phyloP scores from a whole-genome alignment of 495 filamentous ascomycete genomes.

The Elasticomyces elasticus region DNA sequence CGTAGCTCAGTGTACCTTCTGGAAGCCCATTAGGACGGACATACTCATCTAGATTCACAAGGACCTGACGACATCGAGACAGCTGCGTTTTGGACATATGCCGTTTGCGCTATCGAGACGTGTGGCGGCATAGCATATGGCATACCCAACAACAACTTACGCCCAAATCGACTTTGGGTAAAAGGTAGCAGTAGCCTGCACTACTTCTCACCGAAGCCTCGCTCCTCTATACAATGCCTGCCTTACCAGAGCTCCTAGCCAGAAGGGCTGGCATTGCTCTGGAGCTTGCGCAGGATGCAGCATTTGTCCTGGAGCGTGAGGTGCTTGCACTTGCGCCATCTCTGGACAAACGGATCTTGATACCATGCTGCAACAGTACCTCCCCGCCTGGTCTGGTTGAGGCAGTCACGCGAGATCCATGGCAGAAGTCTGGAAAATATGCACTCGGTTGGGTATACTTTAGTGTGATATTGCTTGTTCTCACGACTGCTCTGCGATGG shows the following conservation, averaged over 20 bases:
- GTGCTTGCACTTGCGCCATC: constrained; percentile 21
- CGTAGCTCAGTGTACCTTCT: not conserved
- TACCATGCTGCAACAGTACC: constrained; percentile 53
- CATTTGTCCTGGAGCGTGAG: constrained; percentile 22
- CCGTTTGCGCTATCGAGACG: not conserved
- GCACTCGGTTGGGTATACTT: constrained; percentile 84
- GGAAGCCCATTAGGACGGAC: not conserved
- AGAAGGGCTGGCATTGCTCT: constrained; percentile 24
- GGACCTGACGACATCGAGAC: not conserved
- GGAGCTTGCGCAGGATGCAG: constrained; percentile 19
- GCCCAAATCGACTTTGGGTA: not conserved
- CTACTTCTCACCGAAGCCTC: too few relatives aligned
- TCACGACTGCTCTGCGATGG: constrained; percentile 54
- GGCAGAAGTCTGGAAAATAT: constrained; percentile 73
- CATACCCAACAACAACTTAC: not conserved
- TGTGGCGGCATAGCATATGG: not conserved
- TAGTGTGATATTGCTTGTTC: constrained; percentile 55
- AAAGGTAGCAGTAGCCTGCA: too few relatives aligned
- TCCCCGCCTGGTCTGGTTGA: constrained; percentile 61
- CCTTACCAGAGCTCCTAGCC: constrained; percentile 25
- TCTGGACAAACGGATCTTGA: constrained; percentile 63
- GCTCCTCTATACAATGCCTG: constrained; percentile 23
- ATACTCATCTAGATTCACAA: not conserved
- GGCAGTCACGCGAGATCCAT: constrained; percentile 69
- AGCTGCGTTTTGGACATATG: not conserved